Evolutionary conservation across 2,329 filamentous ascomycete genomes (phyloP).

Genomic region (Fusarium sambucinum): DNA sequence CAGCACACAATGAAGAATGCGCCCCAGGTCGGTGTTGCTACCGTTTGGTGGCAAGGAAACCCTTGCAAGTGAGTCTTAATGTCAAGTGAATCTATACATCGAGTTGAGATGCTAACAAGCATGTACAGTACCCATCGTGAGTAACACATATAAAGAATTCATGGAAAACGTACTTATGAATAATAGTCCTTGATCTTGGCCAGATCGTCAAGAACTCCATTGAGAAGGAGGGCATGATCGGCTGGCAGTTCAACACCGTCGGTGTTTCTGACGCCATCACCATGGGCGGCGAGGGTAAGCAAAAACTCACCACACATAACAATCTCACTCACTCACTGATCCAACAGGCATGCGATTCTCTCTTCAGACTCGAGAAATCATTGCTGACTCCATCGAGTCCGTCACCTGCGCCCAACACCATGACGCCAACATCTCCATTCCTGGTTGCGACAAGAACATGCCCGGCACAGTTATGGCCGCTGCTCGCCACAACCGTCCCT

Average conservation of each 20-base stretch:
- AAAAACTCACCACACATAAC: neutral
- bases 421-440: conserved; percentile 92
- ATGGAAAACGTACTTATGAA: conserved; percentile 30
- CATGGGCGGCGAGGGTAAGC: conserved; percentile 88
- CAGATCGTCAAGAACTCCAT: conserved; percentile 88
- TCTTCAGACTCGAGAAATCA: conserved; percentile 89
- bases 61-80: conserved; percentile 84
- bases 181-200: conserved; percentile 82
- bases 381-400: conserved; percentile 93
- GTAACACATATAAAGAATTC: conserved; percentile 40
- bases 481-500: conserved; percentile 89
- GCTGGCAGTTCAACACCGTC: conserved; percentile 94
- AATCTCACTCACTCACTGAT: conserved; percentile 1
- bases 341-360: conserved; percentile 90
- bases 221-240: conserved; percentile 86
- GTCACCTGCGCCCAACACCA: conserved; percentile 93
- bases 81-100: neutral
- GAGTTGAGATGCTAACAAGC: conserved; percentile 20
- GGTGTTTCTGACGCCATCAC: conserved; percentile 92
- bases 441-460: conserved; percentile 99
- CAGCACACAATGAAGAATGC: conserved; percentile 87
- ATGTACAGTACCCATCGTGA: conserved; percentile 57
- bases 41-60: conserved; percentile 98
- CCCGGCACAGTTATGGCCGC: conserved; percentile 92
- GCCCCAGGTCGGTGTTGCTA: conserved; percentile 90